phyloP scores from a whole-genome alignment of 352 stramenopile genomes.

The Phytophthora agathidicida region DNA sequence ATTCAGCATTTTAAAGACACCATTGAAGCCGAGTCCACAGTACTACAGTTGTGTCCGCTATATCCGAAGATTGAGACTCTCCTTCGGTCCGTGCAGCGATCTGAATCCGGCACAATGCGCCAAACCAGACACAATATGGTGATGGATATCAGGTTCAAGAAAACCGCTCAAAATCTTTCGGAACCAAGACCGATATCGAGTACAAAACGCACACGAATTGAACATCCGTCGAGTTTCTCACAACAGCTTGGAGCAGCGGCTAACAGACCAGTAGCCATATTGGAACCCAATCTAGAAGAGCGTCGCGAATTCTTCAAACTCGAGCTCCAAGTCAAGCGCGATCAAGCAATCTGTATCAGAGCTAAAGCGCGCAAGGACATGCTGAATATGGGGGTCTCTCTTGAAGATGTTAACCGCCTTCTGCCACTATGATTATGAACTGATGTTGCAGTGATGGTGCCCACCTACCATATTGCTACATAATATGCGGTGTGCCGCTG shows the following conservation, averaged over 20 bases:
- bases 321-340: constrained; percentile 45
- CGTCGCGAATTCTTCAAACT: constrained; percentile 46
- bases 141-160: constrained; percentile 5
- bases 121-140: not conserved
- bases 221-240: not conserved
- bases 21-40: not conserved
- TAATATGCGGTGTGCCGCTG: too few relatives aligned
- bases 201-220: constrained; percentile 4
- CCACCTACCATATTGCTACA: too few relatives aligned
- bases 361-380: constrained; percentile 46
- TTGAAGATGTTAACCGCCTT: constrained; percentile 41
- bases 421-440: constrained; percentile 31
- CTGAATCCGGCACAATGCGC: not conserved
- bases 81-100: not conserved
- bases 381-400: constrained; percentile 40
- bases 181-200: not conserved
- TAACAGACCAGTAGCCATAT: not conserved
- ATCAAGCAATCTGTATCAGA: constrained; percentile 42
- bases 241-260: not conserved
- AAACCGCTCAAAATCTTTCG: not conserved
- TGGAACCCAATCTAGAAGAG: constrained; percentile 27
- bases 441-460: not conserved
- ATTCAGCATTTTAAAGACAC: constrained; percentile 7
- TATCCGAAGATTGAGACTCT: constrained; percentile 1
- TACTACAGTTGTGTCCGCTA: constrained; percentile 12